These are phyloP conservation scores for Climacium dendroides DNA, from an alignment of 225 moss, liverwort and hornwort species.

Conservation along the genomic window DNA sequence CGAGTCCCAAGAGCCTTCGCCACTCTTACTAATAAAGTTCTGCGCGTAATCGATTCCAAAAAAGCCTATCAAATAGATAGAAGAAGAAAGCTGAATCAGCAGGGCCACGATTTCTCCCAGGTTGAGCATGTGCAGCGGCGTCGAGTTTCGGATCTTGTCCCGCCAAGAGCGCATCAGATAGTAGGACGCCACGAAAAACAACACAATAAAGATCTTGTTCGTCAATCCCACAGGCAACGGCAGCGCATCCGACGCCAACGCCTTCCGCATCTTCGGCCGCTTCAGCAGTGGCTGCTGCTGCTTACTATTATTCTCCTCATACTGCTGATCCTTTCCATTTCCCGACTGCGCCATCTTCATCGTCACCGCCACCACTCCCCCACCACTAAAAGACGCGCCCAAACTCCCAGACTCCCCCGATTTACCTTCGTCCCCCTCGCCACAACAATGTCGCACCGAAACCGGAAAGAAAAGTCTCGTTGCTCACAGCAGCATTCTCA, in stretches of 20 bases:
- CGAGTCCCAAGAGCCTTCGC: conserved; percentile 63
- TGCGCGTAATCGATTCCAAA: conserved; percentile 95
- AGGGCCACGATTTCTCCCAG: conserved; percentile 75
- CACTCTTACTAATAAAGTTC: conserved; percentile 55
- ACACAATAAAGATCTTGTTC: conserved; percentile 85
- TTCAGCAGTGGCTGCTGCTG: background rate
- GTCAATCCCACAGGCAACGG: conserved; percentile 88
- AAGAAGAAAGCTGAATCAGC: conserved; percentile 65
- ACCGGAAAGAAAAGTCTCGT: background rate
- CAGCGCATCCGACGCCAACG: conserved; percentile 76
- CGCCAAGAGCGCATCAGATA: conserved; percentile 91
- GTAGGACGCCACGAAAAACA: conserved; percentile 75
- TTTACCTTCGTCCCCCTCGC: background rate
- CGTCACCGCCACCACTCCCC: background rate
- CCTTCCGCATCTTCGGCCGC: conserved; percentile 33
- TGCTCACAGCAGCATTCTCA: background rate
- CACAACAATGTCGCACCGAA: background rate
- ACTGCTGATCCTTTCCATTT: background rate
- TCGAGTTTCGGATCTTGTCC: conserved; percentile 80
- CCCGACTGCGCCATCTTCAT: background rate
- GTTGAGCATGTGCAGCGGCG: conserved; percentile 88
- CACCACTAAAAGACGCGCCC: background rate
- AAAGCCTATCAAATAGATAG: conserved; percentile 89
- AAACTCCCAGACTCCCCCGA: background rate
- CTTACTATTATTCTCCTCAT: background rate